Base-by-base conservation (phyloP, 2,329 filamentous ascomycete genomes). In the Penicillium sp. region DNA sequence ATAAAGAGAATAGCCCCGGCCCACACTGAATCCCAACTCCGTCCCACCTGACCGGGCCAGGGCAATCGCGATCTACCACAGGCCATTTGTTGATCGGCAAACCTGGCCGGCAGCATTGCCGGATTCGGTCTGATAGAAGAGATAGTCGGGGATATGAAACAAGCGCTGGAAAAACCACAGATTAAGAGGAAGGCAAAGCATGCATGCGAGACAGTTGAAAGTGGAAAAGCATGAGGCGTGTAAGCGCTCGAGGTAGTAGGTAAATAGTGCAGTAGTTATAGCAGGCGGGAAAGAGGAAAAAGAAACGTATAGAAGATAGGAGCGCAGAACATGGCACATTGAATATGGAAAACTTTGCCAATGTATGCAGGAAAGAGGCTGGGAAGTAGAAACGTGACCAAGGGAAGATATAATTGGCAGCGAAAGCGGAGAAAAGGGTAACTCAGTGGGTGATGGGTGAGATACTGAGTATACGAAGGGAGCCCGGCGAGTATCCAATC, bases 311-410 rank as follows among this genome's bases (percentile, higher is more conserved):
- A 36, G 14, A 19, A 50, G 16, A 49, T 18, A 29, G 47, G 28
- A 44, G 41, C 22, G 27, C 27, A 37, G 39, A 42, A 47, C 35
- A 46, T 41, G 34, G 43, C 33, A 31, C 31, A 34, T 39, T 7
- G 33, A 18, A 25, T 36, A 53, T 34, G 44, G 18, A 31, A 27
- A 49, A 41, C 51, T 34, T 52, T 49, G 49, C 54, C 54, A 47
- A 48, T 39, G 37, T 49, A 58, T 58, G 54, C 56, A 57, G 42
- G 41, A 55, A 38, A 41, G 30, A 42, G 45, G 49, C 42, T 46
- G 14, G 14, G 22, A 35, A 45, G 44, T 16, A 12, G 37, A 42
- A 41, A 16, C 25, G 22, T 28, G 19, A 44, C 30, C 9, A 49
- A 51, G 29, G 16, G 27, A 49, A 46, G 8, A 47, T 30, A 31